Evolutionary conservation across 2,329 filamentous ascomycete genomes (phyloP).

Genomic region (Sphaerulina vaccinii): DNA sequence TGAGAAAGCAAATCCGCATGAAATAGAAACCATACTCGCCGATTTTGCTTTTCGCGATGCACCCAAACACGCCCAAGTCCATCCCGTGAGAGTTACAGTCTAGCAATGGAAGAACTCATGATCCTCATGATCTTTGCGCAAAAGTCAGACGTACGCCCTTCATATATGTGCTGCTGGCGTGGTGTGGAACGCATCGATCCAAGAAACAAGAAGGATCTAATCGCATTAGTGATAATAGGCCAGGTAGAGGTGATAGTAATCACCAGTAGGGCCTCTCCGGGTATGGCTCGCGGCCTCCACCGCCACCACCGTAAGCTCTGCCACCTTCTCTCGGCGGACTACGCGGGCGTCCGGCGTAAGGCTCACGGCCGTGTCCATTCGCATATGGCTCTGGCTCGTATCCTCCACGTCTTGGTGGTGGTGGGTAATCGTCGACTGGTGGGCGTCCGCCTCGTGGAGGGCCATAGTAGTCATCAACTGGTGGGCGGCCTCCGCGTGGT

Average conservation of each 20-base stretch:
- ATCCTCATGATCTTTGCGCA: slow-evolving; percentile 1
- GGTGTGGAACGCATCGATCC: slow-evolving; percentile 13
- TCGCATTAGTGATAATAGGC: slow-evolving; percentile 22
- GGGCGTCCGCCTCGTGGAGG: slow-evolving; percentile 57
- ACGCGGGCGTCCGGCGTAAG: slow-evolving; percentile 46
- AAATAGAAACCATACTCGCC: background rate
- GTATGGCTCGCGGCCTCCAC: slow-evolving; percentile 12
- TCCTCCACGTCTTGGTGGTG: slow-evolving; percentile 40
- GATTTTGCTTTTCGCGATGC: slow-evolving; percentile 10
- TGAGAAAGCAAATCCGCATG: background rate
- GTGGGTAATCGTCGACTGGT: slow-evolving; percentile 72
- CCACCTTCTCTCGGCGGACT: slow-evolving; percentile 50
- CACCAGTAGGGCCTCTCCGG: slow-evolving; percentile 35
- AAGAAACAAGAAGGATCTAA: slow-evolving; percentile 8
- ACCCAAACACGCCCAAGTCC: slow-evolving; percentile 5
- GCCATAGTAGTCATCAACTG: slow-evolving; percentile 68
- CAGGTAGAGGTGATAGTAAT: slow-evolving; percentile 25
- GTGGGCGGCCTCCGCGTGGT: slow-evolving; percentile 61
- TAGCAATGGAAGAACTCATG: background rate
- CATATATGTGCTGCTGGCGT: slow-evolving; percentile 18
- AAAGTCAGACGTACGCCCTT: background rate
- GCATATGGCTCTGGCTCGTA: slow-evolving; percentile 61
- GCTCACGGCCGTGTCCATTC: slow-evolving; percentile 54
- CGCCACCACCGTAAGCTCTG: slow-evolving; percentile 26
- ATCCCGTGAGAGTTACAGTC: slow-evolving; percentile 14